Evolutionary conservation across 192 early-diverging fungal species (phyloP).

Genomic region (Phycomyces blakesleeanus): DNA sequence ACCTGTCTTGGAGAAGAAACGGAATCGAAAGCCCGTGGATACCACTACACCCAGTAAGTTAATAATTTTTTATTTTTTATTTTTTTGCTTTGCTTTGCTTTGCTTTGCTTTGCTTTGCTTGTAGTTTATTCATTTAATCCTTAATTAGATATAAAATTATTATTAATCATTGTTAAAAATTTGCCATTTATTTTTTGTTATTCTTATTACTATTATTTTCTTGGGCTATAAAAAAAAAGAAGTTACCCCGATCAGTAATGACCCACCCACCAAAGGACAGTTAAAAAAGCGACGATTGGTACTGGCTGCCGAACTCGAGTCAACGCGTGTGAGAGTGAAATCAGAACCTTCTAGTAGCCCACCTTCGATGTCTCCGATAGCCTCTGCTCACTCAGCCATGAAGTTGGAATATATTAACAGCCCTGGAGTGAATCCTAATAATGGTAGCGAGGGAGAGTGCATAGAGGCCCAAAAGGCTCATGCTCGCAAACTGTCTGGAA

Average conservation of each 20-base stretch:
- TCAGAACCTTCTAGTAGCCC: constrained; percentile 8
- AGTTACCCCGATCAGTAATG: neutral
- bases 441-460: neutral
- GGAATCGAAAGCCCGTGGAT: neutral
- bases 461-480: constrained; percentile 10
- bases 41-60: neutral
- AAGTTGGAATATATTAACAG: neutral
- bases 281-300: constrained; percentile 29
- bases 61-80: neutral
- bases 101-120: too few relatives aligned
- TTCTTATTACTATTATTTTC: neutral
- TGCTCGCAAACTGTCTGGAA: constrained; percentile 13
- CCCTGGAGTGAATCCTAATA: too few relatives aligned
- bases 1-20: neutral
- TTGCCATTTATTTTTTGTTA: constrained; percentile 2
- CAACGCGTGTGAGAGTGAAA: neutral
- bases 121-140: too few relatives aligned
- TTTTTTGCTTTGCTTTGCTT: too few relatives aligned
- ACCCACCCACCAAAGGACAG: neutral
- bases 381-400: neutral
- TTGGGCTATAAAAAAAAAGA: too few relatives aligned
- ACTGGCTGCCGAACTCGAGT: constrained; percentile 19
- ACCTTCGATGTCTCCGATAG: constrained; percentile 5
- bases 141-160: too few relatives aligned
- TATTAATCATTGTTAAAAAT: neutral